Evolutionary conservation across 2,329 filamentous ascomycete genomes (phyloP).

Genomic region (Ophidiomyces ophidiicola): DNA sequence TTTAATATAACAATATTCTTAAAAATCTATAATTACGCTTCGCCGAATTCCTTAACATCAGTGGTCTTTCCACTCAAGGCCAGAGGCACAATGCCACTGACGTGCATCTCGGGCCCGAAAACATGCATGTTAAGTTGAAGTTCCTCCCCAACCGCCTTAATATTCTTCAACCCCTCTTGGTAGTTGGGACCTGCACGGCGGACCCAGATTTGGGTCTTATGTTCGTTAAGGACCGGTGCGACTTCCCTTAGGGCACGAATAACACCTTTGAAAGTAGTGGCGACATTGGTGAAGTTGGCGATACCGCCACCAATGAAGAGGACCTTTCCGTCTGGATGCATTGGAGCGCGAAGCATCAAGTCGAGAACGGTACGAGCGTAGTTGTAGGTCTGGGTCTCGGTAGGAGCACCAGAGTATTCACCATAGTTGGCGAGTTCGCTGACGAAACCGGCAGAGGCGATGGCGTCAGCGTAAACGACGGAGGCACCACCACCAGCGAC

Average conservation of each 20-base stretch:
- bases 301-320: conserved; percentile 99
- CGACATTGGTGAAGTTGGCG: conserved; percentile 99
- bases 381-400: conserved; percentile 98
- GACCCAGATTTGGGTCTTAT: conserved; percentile 98
- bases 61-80: conserved; percentile 58
- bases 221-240: conserved; percentile 71
- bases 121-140: conserved; percentile 92
- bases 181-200: conserved; percentile 87
- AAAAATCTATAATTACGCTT: conserved; percentile 20
- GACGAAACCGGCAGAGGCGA: conserved; percentile 89
- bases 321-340: conserved; percentile 83
- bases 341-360: conserved; percentile 86
- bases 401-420: conserved; percentile 98
- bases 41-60: conserved; percentile 49
- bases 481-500: conserved; percentile 99
- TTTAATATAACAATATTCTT: conserved; percentile 9
- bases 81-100: conserved; percentile 89
- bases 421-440: conserved; percentile 98
- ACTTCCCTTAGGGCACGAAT: conserved; percentile 92
- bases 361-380: conserved; percentile 95
- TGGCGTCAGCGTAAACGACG: conserved; percentile 97
- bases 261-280: conserved; percentile 98
- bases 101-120: conserved; percentile 69
- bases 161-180: conserved; percentile 99
- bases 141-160: conserved; percentile 92